Evolutionary conservation across 768 basidiomycete species (phyloP).

Genomic region (Trametes cingulata): DNA sequence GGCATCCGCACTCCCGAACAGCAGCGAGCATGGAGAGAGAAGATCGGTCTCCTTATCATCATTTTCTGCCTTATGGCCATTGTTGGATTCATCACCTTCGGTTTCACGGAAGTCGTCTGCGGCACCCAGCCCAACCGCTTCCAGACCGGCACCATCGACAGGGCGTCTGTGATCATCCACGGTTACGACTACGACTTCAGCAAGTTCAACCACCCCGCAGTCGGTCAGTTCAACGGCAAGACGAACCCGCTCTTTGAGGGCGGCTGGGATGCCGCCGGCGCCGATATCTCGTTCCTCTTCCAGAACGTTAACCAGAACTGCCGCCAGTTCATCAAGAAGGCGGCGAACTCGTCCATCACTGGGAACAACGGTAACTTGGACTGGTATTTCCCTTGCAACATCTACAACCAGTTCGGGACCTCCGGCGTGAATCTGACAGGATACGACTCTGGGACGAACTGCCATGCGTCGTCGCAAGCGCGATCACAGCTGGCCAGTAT

Average conservation of each 20-base stretch:
- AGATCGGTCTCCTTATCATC: slow-evolving; percentile 88
- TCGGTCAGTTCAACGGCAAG: slow-evolving; percentile 71
- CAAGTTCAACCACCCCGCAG: slow-evolving; percentile 80
- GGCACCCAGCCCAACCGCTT: slow-evolving; percentile 83
- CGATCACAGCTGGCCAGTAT: slow-evolving; percentile 52
- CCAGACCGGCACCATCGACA: slow-evolving; percentile 75
- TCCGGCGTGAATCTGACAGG: slow-evolving; percentile 64
- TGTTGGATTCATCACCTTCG: slow-evolving; percentile 98
- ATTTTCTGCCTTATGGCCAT: slow-evolving; percentile 84
- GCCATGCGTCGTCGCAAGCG: slow-evolving; percentile 65
- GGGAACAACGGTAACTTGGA: slow-evolving; percentile 61
- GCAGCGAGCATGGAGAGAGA: slow-evolving; percentile 97
- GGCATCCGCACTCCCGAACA: slow-evolving; percentile 90
- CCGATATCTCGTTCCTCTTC: slow-evolving; percentile 93
- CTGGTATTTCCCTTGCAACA: slow-evolving; percentile 99
- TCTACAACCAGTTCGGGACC: slow-evolving; percentile 72
- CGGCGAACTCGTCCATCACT: slow-evolving; percentile 69
- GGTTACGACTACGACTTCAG: slow-evolving; percentile 93
- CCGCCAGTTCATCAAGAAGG: slow-evolving; percentile 69
- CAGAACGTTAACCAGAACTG: slow-evolving; percentile 90
- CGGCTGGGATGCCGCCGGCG: slow-evolving; percentile 76
- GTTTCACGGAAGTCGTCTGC: slow-evolving; percentile 94
- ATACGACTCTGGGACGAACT: slow-evolving; percentile 65
- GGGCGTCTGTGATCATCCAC: slow-evolving; percentile 87
- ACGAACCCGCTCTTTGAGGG: slow-evolving; percentile 84